Percentiles rank a stretch among this genome's conserved stretches.
Conservation (phyloP, 2,329 filamentous ascomycete species). For the Sordariomycetes sp. region DNA sequence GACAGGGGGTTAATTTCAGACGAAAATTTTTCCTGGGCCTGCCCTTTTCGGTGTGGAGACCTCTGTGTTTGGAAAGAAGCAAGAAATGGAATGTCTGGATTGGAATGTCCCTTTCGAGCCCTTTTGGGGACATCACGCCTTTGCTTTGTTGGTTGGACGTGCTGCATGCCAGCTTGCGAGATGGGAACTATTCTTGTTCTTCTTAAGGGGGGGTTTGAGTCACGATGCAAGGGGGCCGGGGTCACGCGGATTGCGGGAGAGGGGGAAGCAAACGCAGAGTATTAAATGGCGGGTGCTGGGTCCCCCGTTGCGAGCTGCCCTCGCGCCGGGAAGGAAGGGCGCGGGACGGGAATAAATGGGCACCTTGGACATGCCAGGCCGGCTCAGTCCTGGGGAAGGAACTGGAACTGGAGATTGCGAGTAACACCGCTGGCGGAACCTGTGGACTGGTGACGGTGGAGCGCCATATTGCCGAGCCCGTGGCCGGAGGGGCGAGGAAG, state of each 20-base stretch:
- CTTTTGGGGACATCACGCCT: background rate
- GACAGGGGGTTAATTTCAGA: background rate
- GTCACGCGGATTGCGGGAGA: background rate
- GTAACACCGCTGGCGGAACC: background rate
- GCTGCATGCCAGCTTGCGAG: too few species aligned
- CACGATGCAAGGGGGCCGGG: background rate
- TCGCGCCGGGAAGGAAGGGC: background rate
- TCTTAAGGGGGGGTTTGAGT: background rate
- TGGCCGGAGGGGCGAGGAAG: background rate
- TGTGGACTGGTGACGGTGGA: background rate
- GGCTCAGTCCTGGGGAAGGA: background rate
- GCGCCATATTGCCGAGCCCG: background rate
- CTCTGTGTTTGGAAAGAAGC: background rate
- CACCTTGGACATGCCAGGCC: background rate
- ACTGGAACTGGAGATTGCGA: background rate
- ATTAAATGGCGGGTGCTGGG: background rate
- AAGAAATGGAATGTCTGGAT: background rate
- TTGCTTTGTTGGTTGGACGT: background rate
- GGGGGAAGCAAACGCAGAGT: background rate
- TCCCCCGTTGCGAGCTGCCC: background rate
- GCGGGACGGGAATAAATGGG: constrained; percentile 2
- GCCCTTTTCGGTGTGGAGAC: background rate
- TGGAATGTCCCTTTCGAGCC: background rate
- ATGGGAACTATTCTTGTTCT: background rate
- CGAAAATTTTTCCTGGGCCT: background rate